Evolutionary conservation across 2,329 filamentous ascomycete genomes (phyloP).

Genomic region (Elsinoe fawcettii): DNA sequence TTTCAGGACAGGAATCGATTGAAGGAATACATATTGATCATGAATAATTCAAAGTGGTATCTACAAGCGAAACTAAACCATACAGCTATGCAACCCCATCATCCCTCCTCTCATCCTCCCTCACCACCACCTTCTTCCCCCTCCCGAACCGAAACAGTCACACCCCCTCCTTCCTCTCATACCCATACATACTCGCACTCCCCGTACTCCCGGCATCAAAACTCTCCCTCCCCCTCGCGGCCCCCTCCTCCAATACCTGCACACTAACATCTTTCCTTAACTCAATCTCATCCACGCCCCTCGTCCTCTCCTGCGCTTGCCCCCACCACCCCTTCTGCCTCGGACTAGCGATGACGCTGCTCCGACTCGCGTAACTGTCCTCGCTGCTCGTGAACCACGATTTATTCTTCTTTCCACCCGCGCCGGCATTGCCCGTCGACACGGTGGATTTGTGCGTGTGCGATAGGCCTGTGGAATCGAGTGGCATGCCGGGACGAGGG

Average conservation of each 20-base stretch:
- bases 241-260: conserved; percentile 28
- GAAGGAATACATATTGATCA: too few species aligned
- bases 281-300: conserved; percentile 11
- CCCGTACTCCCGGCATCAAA: background rate
- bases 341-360: background rate
- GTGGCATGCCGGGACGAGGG: background rate
- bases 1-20: too few species aligned
- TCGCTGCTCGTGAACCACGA: conserved; percentile 11
- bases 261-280: conserved; percentile 11
- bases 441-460: background rate
- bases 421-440: background rate
- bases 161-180: conserved; percentile 1
- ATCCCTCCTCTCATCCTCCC: background rate
- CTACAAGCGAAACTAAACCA: background rate
- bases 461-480: background rate
- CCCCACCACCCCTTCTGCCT: background rate
- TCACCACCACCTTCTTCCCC: background rate
- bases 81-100: background rate
- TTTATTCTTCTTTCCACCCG: conserved; percentile 7
- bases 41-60: background rate
- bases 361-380: background rate
- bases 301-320: background rate
- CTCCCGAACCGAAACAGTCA: conserved; percentile 5
- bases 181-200: background rate
- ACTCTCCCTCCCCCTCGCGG: conserved; percentile 19